Evolutionary conservation across 2,329 filamentous ascomycete genomes (phyloP).

Genomic region (Cordyceps cicadae): DNA sequence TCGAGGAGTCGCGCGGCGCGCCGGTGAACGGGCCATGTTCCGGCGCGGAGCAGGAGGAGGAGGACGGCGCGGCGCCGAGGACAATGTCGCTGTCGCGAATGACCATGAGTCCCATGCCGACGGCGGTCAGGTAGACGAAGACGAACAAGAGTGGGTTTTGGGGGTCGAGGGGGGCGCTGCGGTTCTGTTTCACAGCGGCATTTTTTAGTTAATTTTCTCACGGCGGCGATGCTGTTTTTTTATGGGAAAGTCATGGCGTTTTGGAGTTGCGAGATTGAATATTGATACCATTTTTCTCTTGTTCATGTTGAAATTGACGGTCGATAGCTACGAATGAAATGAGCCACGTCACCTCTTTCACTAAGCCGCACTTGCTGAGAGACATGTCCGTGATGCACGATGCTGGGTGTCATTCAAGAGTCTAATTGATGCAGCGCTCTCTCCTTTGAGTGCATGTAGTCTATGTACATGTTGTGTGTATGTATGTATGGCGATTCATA

Average conservation of each 20-base stretch:
- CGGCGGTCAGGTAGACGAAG: slow-evolving; percentile 18
- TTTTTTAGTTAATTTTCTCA: not conserved
- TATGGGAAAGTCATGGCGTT: not conserved
- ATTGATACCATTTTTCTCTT: not conserved
- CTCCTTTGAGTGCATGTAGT: not conserved
- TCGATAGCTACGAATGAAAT: not conserved
- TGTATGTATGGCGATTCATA: not conserved
- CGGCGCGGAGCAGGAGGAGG: slow-evolving; percentile 31
- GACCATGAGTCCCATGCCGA: slow-evolving; percentile 32
- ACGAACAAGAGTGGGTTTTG: not conserved
- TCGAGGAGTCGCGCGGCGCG: slow-evolving; percentile 33
- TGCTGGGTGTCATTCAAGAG: not conserved
- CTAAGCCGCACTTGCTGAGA: no score
- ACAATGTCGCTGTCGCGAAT: slow-evolving; percentile 57
- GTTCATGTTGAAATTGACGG: not conserved
- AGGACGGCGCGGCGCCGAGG: slow-evolving; percentile 39
- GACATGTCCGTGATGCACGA: not conserved
- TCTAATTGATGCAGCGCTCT: not conserved
- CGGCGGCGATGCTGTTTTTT: not conserved
- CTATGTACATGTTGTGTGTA: not conserved
- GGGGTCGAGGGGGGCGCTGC: not conserved
- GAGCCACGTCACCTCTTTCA: not conserved
- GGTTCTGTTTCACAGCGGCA: not conserved
- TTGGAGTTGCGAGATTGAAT: not conserved
- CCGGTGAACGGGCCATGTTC: slow-evolving; percentile 16